Conservation (phyloP, 2,329 filamentous ascomycete species). For the Lachnellula cervina region DNA sequence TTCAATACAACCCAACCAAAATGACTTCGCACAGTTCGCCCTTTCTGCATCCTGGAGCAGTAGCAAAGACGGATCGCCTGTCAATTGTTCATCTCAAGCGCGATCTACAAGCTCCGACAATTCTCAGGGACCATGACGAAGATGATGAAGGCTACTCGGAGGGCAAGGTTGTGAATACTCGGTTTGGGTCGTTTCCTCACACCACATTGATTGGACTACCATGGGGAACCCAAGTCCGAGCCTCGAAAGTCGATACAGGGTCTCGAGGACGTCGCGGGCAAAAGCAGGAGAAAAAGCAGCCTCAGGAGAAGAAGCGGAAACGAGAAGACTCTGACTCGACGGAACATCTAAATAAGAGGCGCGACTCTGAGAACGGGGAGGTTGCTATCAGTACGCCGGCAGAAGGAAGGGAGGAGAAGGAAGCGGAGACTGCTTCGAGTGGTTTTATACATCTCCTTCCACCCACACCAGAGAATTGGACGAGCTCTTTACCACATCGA, state of each 20-base stretch:
- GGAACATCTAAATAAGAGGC: conserved; percentile 6
- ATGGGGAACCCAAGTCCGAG: conserved; percentile 89
- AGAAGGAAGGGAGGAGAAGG: conserved; percentile 38
- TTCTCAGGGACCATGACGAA: conserved; percentile 58
- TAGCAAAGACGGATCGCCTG: conserved; percentile 60
- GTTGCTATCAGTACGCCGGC: conserved; percentile 26
- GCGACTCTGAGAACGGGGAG: conserved; percentile 11
- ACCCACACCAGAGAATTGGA: conserved; percentile 80
- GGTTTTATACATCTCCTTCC: conserved; percentile 76
- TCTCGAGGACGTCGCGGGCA: conserved; percentile 73
- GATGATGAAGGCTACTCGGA: conserved; percentile 68
- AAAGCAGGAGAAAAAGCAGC: conserved; percentile 48
- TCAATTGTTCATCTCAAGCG: conserved; percentile 85
- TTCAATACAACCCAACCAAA: conserved; percentile 1
- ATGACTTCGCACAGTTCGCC: conserved; percentile 51
- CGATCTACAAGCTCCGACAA: conserved; percentile 75
- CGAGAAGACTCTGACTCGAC: conserved; percentile 34
- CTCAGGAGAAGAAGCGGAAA: conserved; percentile 42
- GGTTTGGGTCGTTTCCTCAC: conserved; percentile 87
- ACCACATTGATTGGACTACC: conserved; percentile 70
- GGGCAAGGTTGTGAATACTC: conserved; percentile 79
- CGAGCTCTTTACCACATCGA: conserved; percentile 70
- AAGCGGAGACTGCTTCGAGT: conserved; percentile 50
- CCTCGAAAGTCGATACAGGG: conserved; percentile 85
- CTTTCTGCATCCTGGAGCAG: conserved; percentile 67